phyloP scores from a whole-genome alignment of 495 filamentous ascomycete genomes.

The Penicillium psychrofluorescens region DNA sequence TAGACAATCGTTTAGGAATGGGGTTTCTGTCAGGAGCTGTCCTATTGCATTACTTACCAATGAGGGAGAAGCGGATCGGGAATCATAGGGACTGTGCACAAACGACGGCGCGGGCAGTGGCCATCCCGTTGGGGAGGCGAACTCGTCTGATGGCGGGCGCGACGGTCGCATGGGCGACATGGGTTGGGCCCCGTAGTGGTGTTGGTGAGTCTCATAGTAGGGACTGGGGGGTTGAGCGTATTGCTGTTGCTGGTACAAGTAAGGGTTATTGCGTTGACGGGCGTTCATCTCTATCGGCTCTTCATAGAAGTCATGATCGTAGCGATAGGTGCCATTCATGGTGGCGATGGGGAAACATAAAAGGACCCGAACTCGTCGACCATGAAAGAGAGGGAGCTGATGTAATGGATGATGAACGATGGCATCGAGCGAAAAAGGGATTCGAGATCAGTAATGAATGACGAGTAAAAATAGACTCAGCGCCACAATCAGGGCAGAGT shows the following conservation, averaged over 20 bases:
- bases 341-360: no score
- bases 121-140: constrained; percentile 8
- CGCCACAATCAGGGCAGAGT: no score
- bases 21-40: not conserved
- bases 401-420: no score
- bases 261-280: not conserved
- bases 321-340: not conserved
- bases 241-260: no score
- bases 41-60: constrained; percentile 13
- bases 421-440: no score
- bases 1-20: constrained; percentile 14
- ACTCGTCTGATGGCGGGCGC: constrained; percentile 9
- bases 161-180: constrained; percentile 16
- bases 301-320: constrained; percentile 11
- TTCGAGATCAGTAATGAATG: no score
- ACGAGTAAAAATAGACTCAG: no score
- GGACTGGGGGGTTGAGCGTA: no score
- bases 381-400: no score
- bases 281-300: constrained; percentile 22
- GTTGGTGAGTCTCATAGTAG: constrained; percentile 2
- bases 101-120: constrained; percentile 14
- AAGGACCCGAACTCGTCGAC: no score
- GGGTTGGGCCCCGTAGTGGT: constrained; percentile 13
- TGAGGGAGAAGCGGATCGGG: constrained; percentile 24
- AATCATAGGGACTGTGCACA: constrained; percentile 14